Evolutionary conservation across 1,284 basidiomycete genomes (phyloP).

Genomic region (Cutaneotrichosporon sp.): DNA sequence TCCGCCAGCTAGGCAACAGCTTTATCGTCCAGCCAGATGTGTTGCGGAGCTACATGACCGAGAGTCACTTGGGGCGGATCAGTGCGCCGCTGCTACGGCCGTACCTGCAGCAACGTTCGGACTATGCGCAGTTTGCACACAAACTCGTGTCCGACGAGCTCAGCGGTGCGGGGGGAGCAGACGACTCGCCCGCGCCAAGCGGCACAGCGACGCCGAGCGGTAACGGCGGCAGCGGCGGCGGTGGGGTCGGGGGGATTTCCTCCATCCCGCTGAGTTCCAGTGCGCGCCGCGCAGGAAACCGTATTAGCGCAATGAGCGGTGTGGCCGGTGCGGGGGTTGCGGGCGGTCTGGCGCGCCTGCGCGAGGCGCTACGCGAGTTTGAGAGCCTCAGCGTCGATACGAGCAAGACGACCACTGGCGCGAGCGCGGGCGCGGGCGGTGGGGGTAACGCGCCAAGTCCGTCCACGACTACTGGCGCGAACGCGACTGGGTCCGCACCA

Average conservation of each 20-base stretch:
- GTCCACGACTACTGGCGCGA: background rate
- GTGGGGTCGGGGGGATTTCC: no score
- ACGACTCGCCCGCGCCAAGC: background rate
- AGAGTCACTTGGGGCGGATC: constrained; percentile 84
- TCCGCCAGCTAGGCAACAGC: constrained; percentile 93
- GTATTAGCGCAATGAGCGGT: constrained; percentile 35
- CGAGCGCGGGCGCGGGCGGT: background rate
- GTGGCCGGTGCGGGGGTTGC: constrained; percentile 45
- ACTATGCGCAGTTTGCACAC: constrained; percentile 54
- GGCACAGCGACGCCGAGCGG: constrained; percentile 11
- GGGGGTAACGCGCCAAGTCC: no score
- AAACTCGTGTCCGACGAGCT: constrained; percentile 36
- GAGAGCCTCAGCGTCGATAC: constrained; percentile 23
- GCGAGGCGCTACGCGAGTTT: constrained; percentile 46
- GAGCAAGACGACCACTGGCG: constrained; percentile 1
- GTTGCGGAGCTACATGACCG: constrained; percentile 85
- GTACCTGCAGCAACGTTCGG: constrained; percentile 82
- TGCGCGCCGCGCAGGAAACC: constrained; percentile 13
- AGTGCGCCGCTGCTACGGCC: constrained; percentile 81
- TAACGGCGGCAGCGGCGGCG: constrained; percentile 3
- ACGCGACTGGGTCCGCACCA: background rate
- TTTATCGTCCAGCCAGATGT: constrained; percentile 93
- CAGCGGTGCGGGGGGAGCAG: background rate
- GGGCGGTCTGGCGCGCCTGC: constrained; percentile 41
- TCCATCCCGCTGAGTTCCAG: background rate